These are phyloP conservation scores for Colletotrichum caudatum DNA, from an alignment of 2,329 filamentous ascomycete genomes.

Conservation along the genomic window DNA sequence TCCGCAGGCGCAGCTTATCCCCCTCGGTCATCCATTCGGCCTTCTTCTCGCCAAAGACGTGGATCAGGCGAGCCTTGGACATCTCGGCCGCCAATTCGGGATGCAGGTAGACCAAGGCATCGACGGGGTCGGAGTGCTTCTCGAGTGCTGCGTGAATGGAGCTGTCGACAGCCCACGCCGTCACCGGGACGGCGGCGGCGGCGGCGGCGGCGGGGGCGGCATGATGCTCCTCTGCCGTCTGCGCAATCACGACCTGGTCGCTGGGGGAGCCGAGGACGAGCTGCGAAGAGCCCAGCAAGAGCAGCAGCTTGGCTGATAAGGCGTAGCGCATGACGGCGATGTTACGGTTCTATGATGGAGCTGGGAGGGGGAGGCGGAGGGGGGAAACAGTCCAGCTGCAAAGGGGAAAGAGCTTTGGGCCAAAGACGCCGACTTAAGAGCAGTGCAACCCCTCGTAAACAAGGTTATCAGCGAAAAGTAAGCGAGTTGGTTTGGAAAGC, in stretches of 20 bases:
- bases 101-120: slow-evolving; percentile 46
- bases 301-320: slow-evolving; percentile 28
- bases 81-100: slow-evolving; percentile 46
- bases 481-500: slow-evolving; percentile 2
- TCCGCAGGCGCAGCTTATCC: slow-evolving; percentile 76
- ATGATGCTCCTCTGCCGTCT: neutral
- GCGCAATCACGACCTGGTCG: slow-evolving; percentile 29
- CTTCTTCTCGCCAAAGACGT: slow-evolving; percentile 72
- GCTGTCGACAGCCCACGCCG: neutral
- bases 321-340: slow-evolving; percentile 29
- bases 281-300: slow-evolving; percentile 36
- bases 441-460: neutral
- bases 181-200: neutral
- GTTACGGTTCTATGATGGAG: neutral
- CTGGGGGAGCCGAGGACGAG: slow-evolving; percentile 12
- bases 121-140: slow-evolving; percentile 47
- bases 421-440: neutral
- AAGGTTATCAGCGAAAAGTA: neutral
- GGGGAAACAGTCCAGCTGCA: neutral
- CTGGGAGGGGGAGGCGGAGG: too few relatives aligned
- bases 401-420: neutral
- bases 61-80: slow-evolving; percentile 67
- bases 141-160: slow-evolving; percentile 46
- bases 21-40: slow-evolving; percentile 77
- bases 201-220: neutral